Evolutionary conservation across 2,329 filamentous ascomycete genomes (phyloP), one percentile per base, ranked within the genome.

Genomic region (Harringtonia lauricola): DNA sequence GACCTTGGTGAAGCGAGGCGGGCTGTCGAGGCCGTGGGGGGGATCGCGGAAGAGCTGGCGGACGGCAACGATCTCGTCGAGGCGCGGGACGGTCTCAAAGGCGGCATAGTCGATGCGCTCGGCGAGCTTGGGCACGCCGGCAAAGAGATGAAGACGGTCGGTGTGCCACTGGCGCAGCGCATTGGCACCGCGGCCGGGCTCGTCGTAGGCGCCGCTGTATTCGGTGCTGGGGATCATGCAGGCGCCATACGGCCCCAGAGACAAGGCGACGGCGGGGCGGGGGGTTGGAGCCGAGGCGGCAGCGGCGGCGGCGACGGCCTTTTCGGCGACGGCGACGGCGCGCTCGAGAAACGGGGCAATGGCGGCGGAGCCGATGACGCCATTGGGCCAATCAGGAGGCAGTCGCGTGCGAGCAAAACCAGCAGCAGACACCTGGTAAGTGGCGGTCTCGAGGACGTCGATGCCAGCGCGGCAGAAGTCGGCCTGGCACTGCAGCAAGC

Each of bases 241-340:
- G 2, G 81, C 79, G 15, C 81, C 81, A 47, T 83, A 83, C 0
- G 81, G 76, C 0, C 81, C 81, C 7, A 83, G 56, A 51, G 76
- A 76, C 38, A 85, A 57, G 13, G 79, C 79, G 15, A 79, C 57
- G 10, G 61, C 61, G 14, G 36, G 36, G 36, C 13, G 14, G 14
- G 15, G 17, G 7, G 40, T 17, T 5, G 41, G 14, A 17, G 34
- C 24, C 9, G 36, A 1, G 34, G 4, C 22, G 22, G 31, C 9
- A 4, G 17, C 29, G 5, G 29, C 29, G 9, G 24, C 18, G 7
- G 3, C 45, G 47, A n/a, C 47, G 18, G 63, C 66, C 31, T 59
- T 51, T 39, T 61, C 58, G 18, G 64, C 64, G 36, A 72, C 70
- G 15, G 53, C 51, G 18, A 72, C 59, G 2, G 71, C 72, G 3